Conservation (phyloP, 2,329 filamentous ascomycete genomes). For the Neocucurbitaria cava region DNA sequence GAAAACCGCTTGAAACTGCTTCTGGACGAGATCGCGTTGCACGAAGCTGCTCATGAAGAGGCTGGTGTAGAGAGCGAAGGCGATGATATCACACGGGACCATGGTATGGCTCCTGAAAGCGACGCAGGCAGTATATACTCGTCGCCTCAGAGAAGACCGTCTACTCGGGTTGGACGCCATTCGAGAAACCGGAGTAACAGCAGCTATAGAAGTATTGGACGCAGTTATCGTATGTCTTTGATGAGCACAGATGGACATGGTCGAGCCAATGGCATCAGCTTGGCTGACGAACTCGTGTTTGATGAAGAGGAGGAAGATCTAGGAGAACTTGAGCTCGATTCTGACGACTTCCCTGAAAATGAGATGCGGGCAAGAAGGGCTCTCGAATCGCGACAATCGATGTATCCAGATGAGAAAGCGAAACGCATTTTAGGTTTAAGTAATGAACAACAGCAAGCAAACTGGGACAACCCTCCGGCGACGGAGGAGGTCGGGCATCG, state of each 20-base stretch:
- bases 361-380: conserved; percentile 49
- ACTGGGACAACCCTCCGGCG: conserved; percentile 28
- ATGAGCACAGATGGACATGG: conserved; percentile 61
- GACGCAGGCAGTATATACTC: conserved; percentile 77
- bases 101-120: conserved; percentile 60
- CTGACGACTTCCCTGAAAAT: conserved; percentile 63
- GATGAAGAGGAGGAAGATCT: conserved; percentile 74
- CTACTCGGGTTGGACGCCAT: conserved; percentile 57
- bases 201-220: conserved; percentile 58
- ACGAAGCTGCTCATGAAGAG: conserved; percentile 59
- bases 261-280: conserved; percentile 72
- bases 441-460: conserved; percentile 31
- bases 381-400: conserved; percentile 51
- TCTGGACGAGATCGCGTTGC: conserved; percentile 82
- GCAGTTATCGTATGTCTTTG: conserved; percentile 74
- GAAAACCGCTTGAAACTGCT: conserved; percentile 85
- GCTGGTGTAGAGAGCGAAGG: conserved; percentile 62
- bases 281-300: conserved; percentile 91
- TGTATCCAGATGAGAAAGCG: conserved; percentile 53
- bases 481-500: conserved; percentile 32
- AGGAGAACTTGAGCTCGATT: conserved; percentile 66
- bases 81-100: conserved; percentile 69
- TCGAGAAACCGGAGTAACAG: conserved; percentile 64
- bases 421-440: conserved; percentile 55
- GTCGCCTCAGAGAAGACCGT: conserved; percentile 58